Evolutionary conservation across 768 basidiomycete genomes (phyloP).

Genomic region (Trametes sanguinea): DNA sequence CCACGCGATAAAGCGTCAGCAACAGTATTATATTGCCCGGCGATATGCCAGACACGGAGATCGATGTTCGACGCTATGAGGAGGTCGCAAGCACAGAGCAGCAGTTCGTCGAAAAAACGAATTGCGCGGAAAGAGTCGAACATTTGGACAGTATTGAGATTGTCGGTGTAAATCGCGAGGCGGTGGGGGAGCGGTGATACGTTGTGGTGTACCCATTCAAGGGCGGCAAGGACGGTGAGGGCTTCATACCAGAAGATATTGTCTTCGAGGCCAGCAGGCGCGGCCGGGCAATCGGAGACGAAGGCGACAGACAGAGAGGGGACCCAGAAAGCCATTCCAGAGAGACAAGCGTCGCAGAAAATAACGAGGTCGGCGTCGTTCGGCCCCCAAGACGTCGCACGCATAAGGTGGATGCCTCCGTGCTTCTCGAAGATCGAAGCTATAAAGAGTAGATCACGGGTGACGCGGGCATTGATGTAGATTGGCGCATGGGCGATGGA

Average conservation of each 20-base stretch:
- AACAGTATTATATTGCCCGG: no score
- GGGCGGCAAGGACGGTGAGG: background rate
- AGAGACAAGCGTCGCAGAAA: background rate
- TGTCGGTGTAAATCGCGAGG: constrained; percentile 25
- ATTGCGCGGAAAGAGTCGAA: constrained; percentile 27
- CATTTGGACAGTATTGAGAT: constrained; percentile 29
- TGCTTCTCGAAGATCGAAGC: constrained; percentile 12
- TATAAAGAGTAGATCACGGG: constrained; percentile 38
- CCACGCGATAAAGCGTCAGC: no score
- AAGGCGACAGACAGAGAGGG: no score
- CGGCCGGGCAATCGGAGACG: no score
- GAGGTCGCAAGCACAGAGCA: background rate
- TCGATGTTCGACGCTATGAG: background rate
- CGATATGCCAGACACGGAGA: no score
- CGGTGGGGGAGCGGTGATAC: background rate
- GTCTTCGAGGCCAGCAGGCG: constrained; percentile 8
- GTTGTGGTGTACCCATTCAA: background rate
- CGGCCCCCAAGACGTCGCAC: no score
- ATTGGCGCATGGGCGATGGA: constrained; percentile 13
- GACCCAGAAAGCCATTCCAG: constrained; percentile 2
- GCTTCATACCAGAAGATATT: constrained; percentile 19
- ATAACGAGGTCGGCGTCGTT: constrained; percentile 28
- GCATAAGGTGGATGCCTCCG: constrained; percentile 10
- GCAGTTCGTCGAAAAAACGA: background rate
- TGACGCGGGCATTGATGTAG: constrained; percentile 33